These are phyloP conservation scores for Friedmanniomyces simplex DNA, from an alignment of 495 filamentous ascomycete genomes.

Conservation along the genomic window DNA sequence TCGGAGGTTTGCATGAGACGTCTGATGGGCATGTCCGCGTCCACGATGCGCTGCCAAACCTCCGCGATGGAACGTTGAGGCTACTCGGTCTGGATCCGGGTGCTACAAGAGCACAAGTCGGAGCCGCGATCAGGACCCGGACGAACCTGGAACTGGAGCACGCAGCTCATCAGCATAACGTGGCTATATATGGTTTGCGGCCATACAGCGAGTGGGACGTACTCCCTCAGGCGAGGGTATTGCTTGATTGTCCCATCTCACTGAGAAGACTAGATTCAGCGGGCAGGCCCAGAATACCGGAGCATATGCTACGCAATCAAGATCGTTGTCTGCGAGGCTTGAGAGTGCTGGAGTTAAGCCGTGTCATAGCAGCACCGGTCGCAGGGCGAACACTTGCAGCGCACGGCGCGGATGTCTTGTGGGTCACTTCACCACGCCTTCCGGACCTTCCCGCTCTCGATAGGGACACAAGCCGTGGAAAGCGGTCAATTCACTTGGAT, in stretches of 20 bases:
- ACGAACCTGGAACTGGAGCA: constrained; percentile 33
- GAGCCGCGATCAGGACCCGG: constrained; percentile 26
- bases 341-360: constrained; percentile 23
- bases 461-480: constrained; percentile 21
- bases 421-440: constrained; percentile 25
- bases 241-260: constrained; percentile 34
- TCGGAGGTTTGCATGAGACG: constrained; percentile 37
- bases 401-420: constrained; percentile 28
- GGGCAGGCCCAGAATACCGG: constrained; percentile 14
- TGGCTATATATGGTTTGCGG: constrained; percentile 36
- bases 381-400: constrained; percentile 24
- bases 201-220: constrained; percentile 36
- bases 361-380: constrained; percentile 26
- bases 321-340: constrained; percentile 24
- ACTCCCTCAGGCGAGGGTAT: constrained; percentile 30
- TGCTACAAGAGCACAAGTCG: constrained; percentile 30
- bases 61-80: constrained; percentile 29
- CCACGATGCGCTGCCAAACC: constrained; percentile 37
- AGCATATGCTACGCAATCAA: neutral
- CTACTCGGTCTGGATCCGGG: constrained; percentile 28
- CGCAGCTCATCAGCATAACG: constrained; percentile 21
- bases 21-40: constrained; percentile 39
- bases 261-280: constrained; percentile 26
- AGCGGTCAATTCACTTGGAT: constrained; percentile 26
- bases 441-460: constrained; percentile 25